These are phyloP conservation scores for Candida michaelii DNA, from an alignment of 805 yeast genomes.

Conservation along the genomic window DNA sequence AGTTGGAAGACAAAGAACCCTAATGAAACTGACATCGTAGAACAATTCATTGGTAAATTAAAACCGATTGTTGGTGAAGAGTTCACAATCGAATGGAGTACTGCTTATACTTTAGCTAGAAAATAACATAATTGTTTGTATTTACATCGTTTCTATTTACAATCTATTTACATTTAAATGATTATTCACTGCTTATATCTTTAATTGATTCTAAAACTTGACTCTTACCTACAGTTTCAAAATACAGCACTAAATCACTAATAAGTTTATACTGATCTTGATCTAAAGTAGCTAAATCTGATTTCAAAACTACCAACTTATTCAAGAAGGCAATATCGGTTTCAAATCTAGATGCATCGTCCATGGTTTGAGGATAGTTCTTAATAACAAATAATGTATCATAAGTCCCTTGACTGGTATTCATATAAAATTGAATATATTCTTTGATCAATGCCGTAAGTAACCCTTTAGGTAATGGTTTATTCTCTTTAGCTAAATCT, in stretches of 20 bases:
- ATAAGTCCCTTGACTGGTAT: slow-evolving; percentile 36
- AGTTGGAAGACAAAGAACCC: slow-evolving; percentile 43
- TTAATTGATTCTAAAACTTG: slow-evolving; percentile 2
- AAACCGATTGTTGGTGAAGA: slow-evolving; percentile 44
- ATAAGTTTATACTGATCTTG: slow-evolving; percentile 26
- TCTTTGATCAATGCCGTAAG: slow-evolving; percentile 50
- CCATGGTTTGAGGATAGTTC: slow-evolving; percentile 61
- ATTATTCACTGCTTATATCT: neutral
- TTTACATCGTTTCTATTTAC: slow-evolving; percentile 2
- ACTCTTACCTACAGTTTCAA: slow-evolving; percentile 60
- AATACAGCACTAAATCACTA: slow-evolving; percentile 60
- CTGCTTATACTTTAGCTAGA: slow-evolving; percentile 52
- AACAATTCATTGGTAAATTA: slow-evolving; percentile 40
- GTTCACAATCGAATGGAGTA: slow-evolving; percentile 52
- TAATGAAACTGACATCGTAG: slow-evolving; percentile 42
- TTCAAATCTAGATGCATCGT: slow-evolving; percentile 72
- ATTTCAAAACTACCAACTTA: slow-evolving; percentile 36
- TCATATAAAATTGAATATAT: slow-evolving; percentile 33
- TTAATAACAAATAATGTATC: slow-evolving; percentile 50
- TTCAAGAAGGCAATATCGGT: slow-evolving; percentile 58
- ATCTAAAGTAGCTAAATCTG: slow-evolving; percentile 26
- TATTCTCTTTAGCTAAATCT: slow-evolving; percentile 31
- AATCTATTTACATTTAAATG: slow-evolving; percentile 4
- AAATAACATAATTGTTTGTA: too few species aligned
- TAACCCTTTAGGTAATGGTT: slow-evolving; percentile 44